Conservation (phyloP, 2,329 filamentous ascomycete genomes). For the Ceratocystis variospora region DNA sequence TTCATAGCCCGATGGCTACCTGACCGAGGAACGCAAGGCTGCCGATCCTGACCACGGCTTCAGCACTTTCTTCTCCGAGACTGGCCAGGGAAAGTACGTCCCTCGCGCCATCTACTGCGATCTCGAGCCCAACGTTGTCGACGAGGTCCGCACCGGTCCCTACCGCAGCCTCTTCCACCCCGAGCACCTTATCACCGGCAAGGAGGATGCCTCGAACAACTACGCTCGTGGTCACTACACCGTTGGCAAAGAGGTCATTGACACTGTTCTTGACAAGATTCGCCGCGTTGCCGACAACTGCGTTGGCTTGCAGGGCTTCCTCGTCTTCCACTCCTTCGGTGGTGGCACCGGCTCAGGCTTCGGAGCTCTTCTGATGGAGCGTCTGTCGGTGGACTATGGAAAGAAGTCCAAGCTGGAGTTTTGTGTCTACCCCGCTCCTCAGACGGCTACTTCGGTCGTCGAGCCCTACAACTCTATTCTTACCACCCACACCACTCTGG, state of each 20-base stretch:
- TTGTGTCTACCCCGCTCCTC: slow-evolving; percentile 95
- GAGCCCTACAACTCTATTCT: slow-evolving; percentile 99
- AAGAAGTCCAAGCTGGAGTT: slow-evolving; percentile 99
- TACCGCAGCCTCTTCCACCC: slow-evolving; percentile 95
- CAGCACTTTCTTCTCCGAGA: slow-evolving; percentile 99
- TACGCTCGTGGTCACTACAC: slow-evolving; percentile 99
- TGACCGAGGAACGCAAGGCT: slow-evolving; percentile 94
- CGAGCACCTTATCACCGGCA: slow-evolving; percentile 98
- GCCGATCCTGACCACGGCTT: slow-evolving; percentile 91
- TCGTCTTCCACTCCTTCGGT: slow-evolving; percentile 99
- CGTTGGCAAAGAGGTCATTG: slow-evolving; percentile 97
- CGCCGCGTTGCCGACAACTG: slow-evolving; percentile 97
- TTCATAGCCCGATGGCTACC: slow-evolving; percentile 85
- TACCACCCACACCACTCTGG: slow-evolving; percentile 95
- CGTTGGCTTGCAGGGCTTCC: slow-evolving; percentile 93
- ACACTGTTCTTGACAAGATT: slow-evolving; percentile 94
- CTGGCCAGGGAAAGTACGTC: slow-evolving; percentile 97
- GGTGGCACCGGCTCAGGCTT: slow-evolving; percentile 98
- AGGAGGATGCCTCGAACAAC: slow-evolving; percentile 99
- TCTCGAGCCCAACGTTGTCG: slow-evolving; percentile 98
- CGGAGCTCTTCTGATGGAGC: slow-evolving; percentile 96
- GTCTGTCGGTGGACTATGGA: slow-evolving; percentile 95
- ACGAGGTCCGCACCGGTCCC: slow-evolving; percentile 93
- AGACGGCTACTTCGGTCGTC: slow-evolving; percentile 92
- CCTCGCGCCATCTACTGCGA: slow-evolving; percentile 98